Percentiles rank a stretch among this genome's conserved stretches.
These are phyloP conservation scores for Gaeumannomyces tritici DNA, from an alignment of 2,329 filamentous ascomycete species.

Conservation along the genomic window DNA sequence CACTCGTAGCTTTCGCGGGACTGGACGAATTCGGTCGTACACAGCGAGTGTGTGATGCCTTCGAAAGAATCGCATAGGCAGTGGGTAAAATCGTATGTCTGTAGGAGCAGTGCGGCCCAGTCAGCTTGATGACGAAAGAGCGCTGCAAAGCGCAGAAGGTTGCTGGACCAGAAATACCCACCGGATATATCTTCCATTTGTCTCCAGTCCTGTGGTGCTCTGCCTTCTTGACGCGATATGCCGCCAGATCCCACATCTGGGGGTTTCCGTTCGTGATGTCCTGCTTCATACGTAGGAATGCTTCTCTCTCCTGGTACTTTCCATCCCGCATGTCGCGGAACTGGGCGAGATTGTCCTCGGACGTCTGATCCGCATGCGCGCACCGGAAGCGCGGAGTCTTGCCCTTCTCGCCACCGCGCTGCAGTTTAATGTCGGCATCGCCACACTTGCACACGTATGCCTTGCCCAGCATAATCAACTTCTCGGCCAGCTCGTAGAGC, in stretches of 20 bases:
- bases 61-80: slow-evolving; percentile 91
- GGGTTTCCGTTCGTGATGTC: slow-evolving; percentile 75
- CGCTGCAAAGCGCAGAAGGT: too few species aligned
- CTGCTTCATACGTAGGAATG: slow-evolving; percentile 89
- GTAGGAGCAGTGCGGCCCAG: background rate
- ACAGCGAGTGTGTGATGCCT: slow-evolving; percentile 82
- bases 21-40: slow-evolving; percentile 85
- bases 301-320: slow-evolving; percentile 76
- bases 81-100: slow-evolving; percentile 83
- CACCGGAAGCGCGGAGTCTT: slow-evolving; percentile 69
- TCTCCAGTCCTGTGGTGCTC: slow-evolving; percentile 64
- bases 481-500: slow-evolving; percentile 81
- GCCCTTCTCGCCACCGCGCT: slow-evolving; percentile 68
- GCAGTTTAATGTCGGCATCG: slow-evolving; percentile 73
- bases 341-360: slow-evolving; percentile 65
- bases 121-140: background rate
- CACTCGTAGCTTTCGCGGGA: slow-evolving; percentile 82
- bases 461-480: slow-evolving; percentile 62
- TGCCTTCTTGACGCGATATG: slow-evolving; percentile 74
- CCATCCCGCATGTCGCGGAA: slow-evolving; percentile 89
- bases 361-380: slow-evolving; percentile 63
- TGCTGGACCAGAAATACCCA: background rate
- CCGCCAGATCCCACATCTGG: slow-evolving; percentile 93
- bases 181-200: slow-evolving; percentile 84
- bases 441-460: slow-evolving; percentile 85